Conservation (phyloP, 1,284 basidiomycete genomes). For the Grifola frondosa region DNA sequence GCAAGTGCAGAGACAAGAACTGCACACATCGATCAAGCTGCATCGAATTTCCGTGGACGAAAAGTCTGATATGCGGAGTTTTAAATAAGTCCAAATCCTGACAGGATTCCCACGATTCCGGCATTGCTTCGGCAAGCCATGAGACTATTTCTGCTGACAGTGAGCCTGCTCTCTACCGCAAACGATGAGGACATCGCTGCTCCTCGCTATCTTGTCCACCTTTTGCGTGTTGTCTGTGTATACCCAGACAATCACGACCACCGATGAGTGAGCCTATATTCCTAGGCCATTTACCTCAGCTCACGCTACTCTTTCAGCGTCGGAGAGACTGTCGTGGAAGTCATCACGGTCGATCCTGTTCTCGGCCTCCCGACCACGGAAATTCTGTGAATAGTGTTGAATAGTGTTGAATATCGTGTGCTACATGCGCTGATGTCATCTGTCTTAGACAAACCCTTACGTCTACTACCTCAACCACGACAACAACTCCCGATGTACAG, state of each 20-base stretch:
- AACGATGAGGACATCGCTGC: conserved; percentile 11
- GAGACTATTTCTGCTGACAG: conserved; percentile 9
- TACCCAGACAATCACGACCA: conserved; percentile 49
- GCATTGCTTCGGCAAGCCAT: conserved; percentile 19
- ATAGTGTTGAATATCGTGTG: no score
- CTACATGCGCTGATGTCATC: no score
- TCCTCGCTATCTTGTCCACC: conserved; percentile 22
- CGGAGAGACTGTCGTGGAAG: conserved; percentile 55
- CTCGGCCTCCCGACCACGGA: conserved; percentile 44
- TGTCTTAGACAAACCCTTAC: conserved; percentile 21
- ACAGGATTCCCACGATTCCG: conserved; percentile 3
- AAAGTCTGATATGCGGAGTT: conserved; percentile 16
- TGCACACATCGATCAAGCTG: conserved; percentile 18
- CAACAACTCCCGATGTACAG: conserved; percentile 28
- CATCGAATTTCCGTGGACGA: conserved; percentile 38
- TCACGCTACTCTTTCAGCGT: conserved; percentile 33
- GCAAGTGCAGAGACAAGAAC: conserved; percentile 12
- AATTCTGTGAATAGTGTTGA: conserved; percentile 41
- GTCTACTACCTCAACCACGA: conserved; percentile 23
- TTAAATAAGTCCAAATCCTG: conserved; percentile 3
- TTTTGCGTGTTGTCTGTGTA: conserved; percentile 30
- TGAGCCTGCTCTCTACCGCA: not conserved
- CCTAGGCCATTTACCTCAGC: not conserved
- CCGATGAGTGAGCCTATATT: conserved; percentile 39
- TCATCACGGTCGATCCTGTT: conserved; percentile 43